These are phyloP conservation scores for Caryocar brasiliense DNA, from an alignment of 441 rosid genomes.

Conservation along the genomic window DNA sequence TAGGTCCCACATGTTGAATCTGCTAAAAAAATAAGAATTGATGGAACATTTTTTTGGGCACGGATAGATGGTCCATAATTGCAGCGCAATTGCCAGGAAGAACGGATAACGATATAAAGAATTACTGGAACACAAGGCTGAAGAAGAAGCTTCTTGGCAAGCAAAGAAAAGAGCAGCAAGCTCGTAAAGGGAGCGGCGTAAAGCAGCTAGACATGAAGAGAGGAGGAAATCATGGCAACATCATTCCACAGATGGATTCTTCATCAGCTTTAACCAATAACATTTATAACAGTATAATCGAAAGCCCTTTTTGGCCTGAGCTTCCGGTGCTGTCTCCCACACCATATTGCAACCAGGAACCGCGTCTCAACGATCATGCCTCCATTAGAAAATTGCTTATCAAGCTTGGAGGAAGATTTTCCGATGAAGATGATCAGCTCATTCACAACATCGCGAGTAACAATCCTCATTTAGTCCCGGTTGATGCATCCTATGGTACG, in stretches of 20 bases:
- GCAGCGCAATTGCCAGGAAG: constrained; percentile 48
- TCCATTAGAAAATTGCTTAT: constrained; percentile 43
- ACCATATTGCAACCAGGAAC: constrained; percentile 26
- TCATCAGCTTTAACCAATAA: constrained; percentile 4
- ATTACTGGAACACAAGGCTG: constrained; percentile 44
- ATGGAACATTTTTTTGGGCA: neutral
- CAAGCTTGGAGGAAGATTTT: constrained; percentile 56
- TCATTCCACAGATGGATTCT: no score
- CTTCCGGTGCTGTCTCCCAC: constrained; percentile 24
- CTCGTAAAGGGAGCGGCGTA: constrained; percentile 13
- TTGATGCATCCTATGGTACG: constrained; percentile 13
- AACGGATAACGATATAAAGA: constrained; percentile 47
- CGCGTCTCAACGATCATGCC: constrained; percentile 28
- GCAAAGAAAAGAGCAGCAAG: constrained; percentile 38
- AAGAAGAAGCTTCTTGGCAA: constrained; percentile 45
- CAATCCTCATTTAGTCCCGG: constrained; percentile 21
- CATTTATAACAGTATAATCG: constrained; percentile 9
- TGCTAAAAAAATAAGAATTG: no score
- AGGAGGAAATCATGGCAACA: constrained; percentile 9
- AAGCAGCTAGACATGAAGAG: constrained; percentile 23
- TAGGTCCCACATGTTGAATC: no score
- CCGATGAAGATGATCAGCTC: constrained; percentile 12
- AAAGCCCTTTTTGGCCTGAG: constrained; percentile 38
- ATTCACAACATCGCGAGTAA: neutral
- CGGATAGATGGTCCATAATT: constrained; percentile 39